Evolutionary conservation across 352 stramenopile species (phyloP).

Genomic region (Phytophthora palmivora): DNA sequence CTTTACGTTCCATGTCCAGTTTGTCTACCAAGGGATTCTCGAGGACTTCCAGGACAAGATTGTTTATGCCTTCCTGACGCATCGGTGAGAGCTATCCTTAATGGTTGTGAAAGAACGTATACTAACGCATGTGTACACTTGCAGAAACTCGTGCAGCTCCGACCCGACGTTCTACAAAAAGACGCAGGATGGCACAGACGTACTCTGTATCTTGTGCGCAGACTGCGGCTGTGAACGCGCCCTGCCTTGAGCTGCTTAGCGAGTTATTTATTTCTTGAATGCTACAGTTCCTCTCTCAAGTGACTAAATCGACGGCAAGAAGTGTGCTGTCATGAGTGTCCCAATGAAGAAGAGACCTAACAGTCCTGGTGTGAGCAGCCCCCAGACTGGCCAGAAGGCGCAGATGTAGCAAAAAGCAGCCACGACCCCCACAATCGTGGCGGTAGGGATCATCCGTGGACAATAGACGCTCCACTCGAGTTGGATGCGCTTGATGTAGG

Average conservation of each 20-base stretch:
- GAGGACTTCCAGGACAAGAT: constrained; percentile 73
- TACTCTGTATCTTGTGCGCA: constrained; percentile 48
- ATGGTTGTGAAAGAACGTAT: background rate
- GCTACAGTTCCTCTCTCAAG: constrained; percentile 5
- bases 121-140: constrained; percentile 4
- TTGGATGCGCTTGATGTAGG: constrained; percentile 81
- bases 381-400: constrained; percentile 92
- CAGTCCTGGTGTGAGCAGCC: constrained; percentile 91
- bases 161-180: constrained; percentile 66
- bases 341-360: constrained; percentile 91
- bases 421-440: constrained; percentile 77
- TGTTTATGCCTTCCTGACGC: constrained; percentile 56
- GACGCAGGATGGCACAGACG: constrained; percentile 29
- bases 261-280: constrained; percentile 41
- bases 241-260: constrained; percentile 27
- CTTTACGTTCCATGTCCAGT: constrained; percentile 57
- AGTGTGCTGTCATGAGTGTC: constrained; percentile 93
- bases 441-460: constrained; percentile 90
- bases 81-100: constrained; percentile 46
- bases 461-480: constrained; percentile 94
- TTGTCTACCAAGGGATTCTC: constrained; percentile 58
- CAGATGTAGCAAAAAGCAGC: constrained; percentile 81
- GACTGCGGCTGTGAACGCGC: constrained; percentile 44
- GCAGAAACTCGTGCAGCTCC: constrained; percentile 49
- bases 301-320: constrained; percentile 86